Conservation (phyloP, 2,329 filamentous ascomycete species). For the Trichoderma citrinoviride region DNA sequence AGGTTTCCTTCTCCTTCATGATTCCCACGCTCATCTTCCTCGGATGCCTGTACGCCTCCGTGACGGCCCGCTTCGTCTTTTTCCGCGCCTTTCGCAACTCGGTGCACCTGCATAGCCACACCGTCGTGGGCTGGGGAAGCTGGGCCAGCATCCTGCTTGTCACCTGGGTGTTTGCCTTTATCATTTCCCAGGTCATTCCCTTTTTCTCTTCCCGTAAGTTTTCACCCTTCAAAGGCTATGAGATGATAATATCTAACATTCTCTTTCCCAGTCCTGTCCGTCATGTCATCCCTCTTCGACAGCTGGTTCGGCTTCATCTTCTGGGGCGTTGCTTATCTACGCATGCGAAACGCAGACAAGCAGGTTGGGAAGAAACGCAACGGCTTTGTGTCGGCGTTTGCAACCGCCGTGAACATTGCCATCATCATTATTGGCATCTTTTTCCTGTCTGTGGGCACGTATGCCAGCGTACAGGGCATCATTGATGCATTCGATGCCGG, state of each 20-base stretch:
- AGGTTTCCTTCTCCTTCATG: slow-evolving; percentile 92
- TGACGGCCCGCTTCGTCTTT: slow-evolving; percentile 87
- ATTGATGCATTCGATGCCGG: slow-evolving; percentile 67
- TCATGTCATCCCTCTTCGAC: slow-evolving; percentile 88
- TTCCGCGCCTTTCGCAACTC: slow-evolving; percentile 82
- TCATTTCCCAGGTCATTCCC: slow-evolving; percentile 89
- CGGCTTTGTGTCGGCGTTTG: slow-evolving; percentile 48
- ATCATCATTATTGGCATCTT: slow-evolving; percentile 75
- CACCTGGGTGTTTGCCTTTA: slow-evolving; percentile 85
- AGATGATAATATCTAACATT: neutral
- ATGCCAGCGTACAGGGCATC: slow-evolving; percentile 71
- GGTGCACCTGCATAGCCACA: slow-evolving; percentile 77
- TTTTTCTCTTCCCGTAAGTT: slow-evolving; percentile 75
- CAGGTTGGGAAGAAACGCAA: slow-evolving; percentile 53
- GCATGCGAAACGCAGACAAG: slow-evolving; percentile 66
- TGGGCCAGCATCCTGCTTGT: slow-evolving; percentile 70
- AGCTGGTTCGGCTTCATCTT: slow-evolving; percentile 96
- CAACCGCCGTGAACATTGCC: slow-evolving; percentile 65
- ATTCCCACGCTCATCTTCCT: slow-evolving; percentile 91
- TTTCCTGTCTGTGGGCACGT: slow-evolving; percentile 80
- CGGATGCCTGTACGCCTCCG: slow-evolving; percentile 85
- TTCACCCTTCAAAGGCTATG: neutral
- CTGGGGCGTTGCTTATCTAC: slow-evolving; percentile 79
- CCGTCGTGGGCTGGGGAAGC: slow-evolving; percentile 71
- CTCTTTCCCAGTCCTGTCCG: slow-evolving; percentile 50